Conservation (phyloP, 257 asterid genomes). For the Nicotiana obtusifolia region DNA sequence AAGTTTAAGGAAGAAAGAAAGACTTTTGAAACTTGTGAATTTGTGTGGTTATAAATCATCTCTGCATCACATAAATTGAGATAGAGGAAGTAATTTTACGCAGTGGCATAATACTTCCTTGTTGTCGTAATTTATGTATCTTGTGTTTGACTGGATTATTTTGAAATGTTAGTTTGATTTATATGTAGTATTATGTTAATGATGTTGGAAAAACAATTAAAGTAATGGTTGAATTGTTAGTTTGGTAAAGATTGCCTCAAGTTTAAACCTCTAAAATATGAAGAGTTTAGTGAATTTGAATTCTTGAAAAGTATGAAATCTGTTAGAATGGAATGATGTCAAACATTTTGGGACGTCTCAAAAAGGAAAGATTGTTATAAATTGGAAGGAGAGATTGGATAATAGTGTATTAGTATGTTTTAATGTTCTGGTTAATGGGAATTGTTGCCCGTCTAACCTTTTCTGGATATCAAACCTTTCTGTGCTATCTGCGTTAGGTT, state of each 20-base stretch:
- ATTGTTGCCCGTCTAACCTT: not conserved
- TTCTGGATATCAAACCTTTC: not conserved
- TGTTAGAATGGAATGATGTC: not conserved
- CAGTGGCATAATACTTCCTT: not conserved
- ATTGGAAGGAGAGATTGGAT: not conserved
- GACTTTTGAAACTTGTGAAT: too few relatives aligned
- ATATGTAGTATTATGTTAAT: not conserved
- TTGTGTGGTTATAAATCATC: too few relatives aligned
- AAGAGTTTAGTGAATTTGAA: not conserved
- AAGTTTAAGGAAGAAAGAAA: too few relatives aligned
- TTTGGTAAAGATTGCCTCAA: not conserved
- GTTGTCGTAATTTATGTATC: not conserved
- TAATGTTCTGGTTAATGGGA: not conserved
- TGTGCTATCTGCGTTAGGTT: not conserved
- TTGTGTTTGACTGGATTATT: not conserved
- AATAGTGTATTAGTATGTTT: not conserved
- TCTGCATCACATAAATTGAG: too few relatives aligned
- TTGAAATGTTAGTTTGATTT: not conserved
- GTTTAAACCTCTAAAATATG: not conserved
- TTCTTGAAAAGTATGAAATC: not conserved
- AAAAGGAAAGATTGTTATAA: not conserved
- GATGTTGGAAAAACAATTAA: not conserved
- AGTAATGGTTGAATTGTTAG: not conserved
- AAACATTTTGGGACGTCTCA: not conserved
- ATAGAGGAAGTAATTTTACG: not conserved